Conservation (phyloP, 2,329 filamentous ascomycete genomes). For the Pseudogymnoascus sp. region DNA sequence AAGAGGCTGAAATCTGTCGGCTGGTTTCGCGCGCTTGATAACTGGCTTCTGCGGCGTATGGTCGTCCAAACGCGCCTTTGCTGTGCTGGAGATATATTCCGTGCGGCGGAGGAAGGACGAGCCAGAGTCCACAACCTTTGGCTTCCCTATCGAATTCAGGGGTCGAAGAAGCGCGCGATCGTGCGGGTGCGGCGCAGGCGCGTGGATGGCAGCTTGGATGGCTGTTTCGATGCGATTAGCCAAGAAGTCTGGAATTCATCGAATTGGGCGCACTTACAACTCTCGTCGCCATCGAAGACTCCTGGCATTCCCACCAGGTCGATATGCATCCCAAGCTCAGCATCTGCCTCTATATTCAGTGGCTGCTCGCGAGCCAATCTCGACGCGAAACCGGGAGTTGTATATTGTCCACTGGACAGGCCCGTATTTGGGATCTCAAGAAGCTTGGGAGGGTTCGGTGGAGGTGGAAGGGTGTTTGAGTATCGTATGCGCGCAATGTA, state of each 20-base stretch:
- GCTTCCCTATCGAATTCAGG: conserved; percentile 77
- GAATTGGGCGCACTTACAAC: conserved; percentile 53
- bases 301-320: conserved; percentile 92
- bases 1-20: conserved; percentile 37
- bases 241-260: conserved; percentile 13
- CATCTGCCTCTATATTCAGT: conserved; percentile 93
- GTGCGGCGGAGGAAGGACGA: conserved; percentile 94
- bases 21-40: conserved; percentile 37
- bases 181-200: conserved; percentile 68
- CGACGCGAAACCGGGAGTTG: conserved; percentile 82
- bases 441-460: conserved; percentile 90
- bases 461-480: conserved; percentile 90
- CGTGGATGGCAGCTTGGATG: conserved; percentile 69
- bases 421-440: conserved; percentile 95
- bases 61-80: conserved; percentile 43
- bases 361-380: conserved; percentile 85
- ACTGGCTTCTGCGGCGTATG: conserved; percentile 32
- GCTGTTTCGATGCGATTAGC: conserved; percentile 42
- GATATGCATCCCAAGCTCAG: conserved; percentile 94
- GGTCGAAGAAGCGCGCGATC: conserved; percentile 80
- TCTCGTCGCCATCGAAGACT: conserved; percentile 90
- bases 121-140: conserved; percentile 64
- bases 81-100: conserved; percentile 73
- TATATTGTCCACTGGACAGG: conserved; percentile 78
- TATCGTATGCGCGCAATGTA: conserved; percentile 95